These are phyloP conservation scores for Ogataea sp. DNA, from an alignment of 805 yeast species.

Conservation along the genomic window DNA sequence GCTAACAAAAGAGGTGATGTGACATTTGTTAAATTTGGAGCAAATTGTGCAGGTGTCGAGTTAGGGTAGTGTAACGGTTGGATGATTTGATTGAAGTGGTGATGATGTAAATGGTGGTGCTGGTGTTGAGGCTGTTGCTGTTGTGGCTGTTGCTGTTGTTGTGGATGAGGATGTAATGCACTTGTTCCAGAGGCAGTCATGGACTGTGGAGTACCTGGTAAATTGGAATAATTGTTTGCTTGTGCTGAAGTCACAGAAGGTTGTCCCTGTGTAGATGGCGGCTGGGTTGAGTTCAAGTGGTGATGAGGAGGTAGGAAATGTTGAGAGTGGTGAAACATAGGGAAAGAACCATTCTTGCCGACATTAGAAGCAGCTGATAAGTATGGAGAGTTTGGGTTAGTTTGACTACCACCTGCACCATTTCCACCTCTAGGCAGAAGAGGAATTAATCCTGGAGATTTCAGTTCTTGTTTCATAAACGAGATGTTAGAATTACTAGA, in stretches of 20 bases:
- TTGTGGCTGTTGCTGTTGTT: neutral
- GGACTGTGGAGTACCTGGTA: no score
- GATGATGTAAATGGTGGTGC: conserved; percentile 1
- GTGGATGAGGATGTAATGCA: no score
- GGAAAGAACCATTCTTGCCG: conserved; percentile 1
- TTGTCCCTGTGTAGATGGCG: no score
- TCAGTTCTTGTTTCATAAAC: conserved; percentile 3
- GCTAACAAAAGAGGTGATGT: conserved; percentile 59
- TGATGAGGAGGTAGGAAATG: conserved; percentile 5
- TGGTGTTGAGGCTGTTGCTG: neutral
- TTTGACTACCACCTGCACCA: neutral
- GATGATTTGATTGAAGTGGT: neutral
- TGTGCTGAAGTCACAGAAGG: no score
- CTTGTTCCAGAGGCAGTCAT: no score
- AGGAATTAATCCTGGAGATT: conserved; percentile 32
- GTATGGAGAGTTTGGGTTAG: neutral
- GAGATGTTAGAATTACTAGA: no score
- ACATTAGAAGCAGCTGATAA: conserved; percentile 11
- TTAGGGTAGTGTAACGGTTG: conserved; percentile 54
- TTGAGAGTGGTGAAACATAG: conserved; percentile 4
- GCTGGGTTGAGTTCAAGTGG: no score
- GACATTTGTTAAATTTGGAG: conserved; percentile 52
- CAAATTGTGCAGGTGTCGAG: conserved; percentile 65
- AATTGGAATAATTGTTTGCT: no score
- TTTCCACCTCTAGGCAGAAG: conserved; percentile 26